Percentiles rank a stretch among this genome's conserved stretches.
Evolutionary conservation across 1,284 basidiomycete species (phyloP).

Genomic region (Trichosporon sp.): DNA sequence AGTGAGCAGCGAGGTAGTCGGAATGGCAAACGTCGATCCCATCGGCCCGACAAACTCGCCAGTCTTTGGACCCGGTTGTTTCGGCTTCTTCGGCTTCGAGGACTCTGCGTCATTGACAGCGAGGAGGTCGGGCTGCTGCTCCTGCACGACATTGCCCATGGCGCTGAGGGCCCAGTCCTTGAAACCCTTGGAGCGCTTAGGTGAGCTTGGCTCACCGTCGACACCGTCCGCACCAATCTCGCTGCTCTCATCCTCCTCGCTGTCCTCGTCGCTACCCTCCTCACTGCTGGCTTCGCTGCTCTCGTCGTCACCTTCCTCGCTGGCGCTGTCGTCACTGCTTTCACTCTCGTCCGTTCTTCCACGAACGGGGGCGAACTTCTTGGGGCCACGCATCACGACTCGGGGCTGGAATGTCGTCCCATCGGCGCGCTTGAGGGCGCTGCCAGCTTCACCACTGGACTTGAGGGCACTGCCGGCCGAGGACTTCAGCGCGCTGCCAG

Average conservation of each 20-base stretch:
- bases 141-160: constrained; percentile 28
- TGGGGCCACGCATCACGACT: constrained; percentile 27
- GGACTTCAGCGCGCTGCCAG: constrained; percentile 30
- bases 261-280: constrained; percentile 19
- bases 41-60: constrained; percentile 46
- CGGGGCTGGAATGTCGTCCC: constrained; percentile 30
- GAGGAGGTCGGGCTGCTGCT: constrained; percentile 21
- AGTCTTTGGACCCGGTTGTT: constrained; percentile 21
- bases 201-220: background rate
- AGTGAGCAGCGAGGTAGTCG: constrained; percentile 41
- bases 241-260: constrained; percentile 27
- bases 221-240: constrained; percentile 19
- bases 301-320: constrained; percentile 27
- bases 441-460: background rate
- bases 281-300: constrained; percentile 23
- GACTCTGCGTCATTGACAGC: constrained; percentile 15
- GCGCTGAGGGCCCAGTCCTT: constrained; percentile 81
- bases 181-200: constrained; percentile 58
- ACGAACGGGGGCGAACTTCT: constrained; percentile 23
- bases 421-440: constrained; percentile 23
- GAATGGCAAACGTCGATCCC: constrained; percentile 40
- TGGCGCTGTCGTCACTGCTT: constrained; percentile 26
- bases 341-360: constrained; percentile 14
- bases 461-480: background rate
- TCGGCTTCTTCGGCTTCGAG: constrained; percentile 19